Conservation (phyloP, 1,139 yeast genomes). For the Hanseniaspora gamundiae region DNA sequence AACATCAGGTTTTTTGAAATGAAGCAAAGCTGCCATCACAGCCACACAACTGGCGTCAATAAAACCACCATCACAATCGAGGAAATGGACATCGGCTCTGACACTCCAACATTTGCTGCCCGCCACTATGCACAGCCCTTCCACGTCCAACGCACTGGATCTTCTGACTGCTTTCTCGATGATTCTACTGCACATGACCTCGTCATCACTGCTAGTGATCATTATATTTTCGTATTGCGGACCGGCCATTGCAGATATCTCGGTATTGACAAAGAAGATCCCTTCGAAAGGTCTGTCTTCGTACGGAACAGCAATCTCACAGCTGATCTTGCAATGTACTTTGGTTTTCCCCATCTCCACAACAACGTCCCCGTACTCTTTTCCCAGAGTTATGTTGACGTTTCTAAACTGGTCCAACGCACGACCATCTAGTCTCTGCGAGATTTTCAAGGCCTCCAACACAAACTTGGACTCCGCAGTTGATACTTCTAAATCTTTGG, state of each 20-base stretch:
- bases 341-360: constrained; percentile 63
- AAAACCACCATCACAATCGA: constrained; percentile 85
- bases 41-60: constrained; percentile 87
- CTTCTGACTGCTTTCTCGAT: constrained; percentile 86
- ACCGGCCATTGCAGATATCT: constrained; percentile 81
- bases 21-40: constrained; percentile 74
- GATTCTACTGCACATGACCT: constrained; percentile 61
- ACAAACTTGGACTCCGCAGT: constrained; percentile 52
- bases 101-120: constrained; percentile 87
- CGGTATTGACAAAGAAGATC: constrained; percentile 69
- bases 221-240: constrained; percentile 64
- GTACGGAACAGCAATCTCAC: constrained; percentile 69
- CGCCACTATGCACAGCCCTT: constrained; percentile 79
- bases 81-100: constrained; percentile 78
- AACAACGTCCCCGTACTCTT: constrained; percentile 71
- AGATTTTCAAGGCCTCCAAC: constrained; percentile 47
- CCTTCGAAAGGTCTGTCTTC: constrained; percentile 96
- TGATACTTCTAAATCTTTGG: constrained; percentile 50
- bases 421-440: constrained; percentile 61
- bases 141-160: constrained; percentile 83
- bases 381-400: constrained; percentile 51
- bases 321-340: constrained; percentile 67
- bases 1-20: constrained; percentile 75
- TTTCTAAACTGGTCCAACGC: constrained; percentile 47
- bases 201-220: constrained; percentile 58